Conservation (phyloP, 495 filamentous ascomycete genomes). For the Lasiosphaeris hirsuta region DNA sequence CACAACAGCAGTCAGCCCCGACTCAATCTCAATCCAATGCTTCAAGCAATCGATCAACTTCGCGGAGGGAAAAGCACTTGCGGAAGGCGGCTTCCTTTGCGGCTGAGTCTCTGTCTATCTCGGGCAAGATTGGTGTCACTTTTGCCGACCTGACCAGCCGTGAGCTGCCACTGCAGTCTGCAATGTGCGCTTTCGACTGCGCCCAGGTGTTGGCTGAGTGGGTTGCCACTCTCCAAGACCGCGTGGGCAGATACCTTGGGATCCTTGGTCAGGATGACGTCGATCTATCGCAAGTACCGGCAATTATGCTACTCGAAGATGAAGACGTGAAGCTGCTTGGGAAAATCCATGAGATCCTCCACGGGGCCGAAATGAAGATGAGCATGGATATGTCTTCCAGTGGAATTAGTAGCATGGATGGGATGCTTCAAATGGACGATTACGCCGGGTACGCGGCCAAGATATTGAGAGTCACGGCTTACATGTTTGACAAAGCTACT, state of each 20-base stretch:
- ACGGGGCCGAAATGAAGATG: slow-evolving; percentile 78
- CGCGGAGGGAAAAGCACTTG: slow-evolving; percentile 75
- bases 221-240: slow-evolving; percentile 91
- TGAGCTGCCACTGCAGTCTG: slow-evolving; percentile 89
- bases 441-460: slow-evolving; percentile 78
- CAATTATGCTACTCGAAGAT: slow-evolving; percentile 85
- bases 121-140: slow-evolving; percentile 80
- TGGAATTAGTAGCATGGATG: slow-evolving; percentile 10
- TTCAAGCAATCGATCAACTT: slow-evolving; percentile 32
- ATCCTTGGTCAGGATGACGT: slow-evolving; percentile 79
- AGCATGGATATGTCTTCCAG: slow-evolving; percentile 44
- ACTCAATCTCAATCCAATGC: slow-evolving; percentile 24
- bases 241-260: slow-evolving; percentile 83
- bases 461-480: slow-evolving; percentile 80
- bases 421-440: slow-evolving; percentile 55
- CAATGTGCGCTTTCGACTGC: slow-evolving; percentile 92
- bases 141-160: slow-evolving; percentile 82
- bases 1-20: slow-evolving; percentile 16
- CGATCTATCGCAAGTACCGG: slow-evolving; percentile 72
- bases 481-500: slow-evolving; percentile 82
- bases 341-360: slow-evolving; percentile 80
- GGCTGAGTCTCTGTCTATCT: slow-evolving; percentile 87
- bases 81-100: slow-evolving; percentile 94
- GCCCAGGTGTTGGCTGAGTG: slow-evolving; percentile 97
- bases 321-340: slow-evolving; percentile 85